These are phyloP conservation scores for Arachis hypogaea DNA, from an alignment of 306 rosid genomes.

Conservation along the genomic window DNA sequence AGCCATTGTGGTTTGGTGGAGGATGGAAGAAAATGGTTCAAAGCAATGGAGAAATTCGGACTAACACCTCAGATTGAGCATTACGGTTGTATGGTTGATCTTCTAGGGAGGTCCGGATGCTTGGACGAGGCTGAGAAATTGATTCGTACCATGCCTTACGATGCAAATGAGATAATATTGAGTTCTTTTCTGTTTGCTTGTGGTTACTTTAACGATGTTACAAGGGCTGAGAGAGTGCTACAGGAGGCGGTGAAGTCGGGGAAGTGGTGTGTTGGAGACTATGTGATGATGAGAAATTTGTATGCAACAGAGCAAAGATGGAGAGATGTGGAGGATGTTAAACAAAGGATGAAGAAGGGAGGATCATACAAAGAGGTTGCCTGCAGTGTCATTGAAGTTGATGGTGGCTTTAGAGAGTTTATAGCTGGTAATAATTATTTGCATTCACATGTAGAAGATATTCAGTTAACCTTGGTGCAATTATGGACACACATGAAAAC, in stretches of 20 bases:
- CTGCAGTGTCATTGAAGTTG: slow-evolving; percentile 63
- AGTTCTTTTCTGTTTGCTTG: slow-evolving; percentile 73
- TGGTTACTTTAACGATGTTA: slow-evolving; percentile 54
- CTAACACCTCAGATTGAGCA: slow-evolving; percentile 70
- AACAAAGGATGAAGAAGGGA: slow-evolving; percentile 55
- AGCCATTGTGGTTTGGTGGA: slow-evolving; percentile 70
- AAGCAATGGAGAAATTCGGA: slow-evolving; percentile 54
- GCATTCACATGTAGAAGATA: slow-evolving; percentile 39
- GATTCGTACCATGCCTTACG: slow-evolving; percentile 63
- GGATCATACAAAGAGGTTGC: slow-evolving; percentile 66
- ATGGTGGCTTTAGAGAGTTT: slow-evolving; percentile 60
- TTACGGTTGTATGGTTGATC: slow-evolving; percentile 77
- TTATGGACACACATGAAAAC: slow-evolving; percentile 63
- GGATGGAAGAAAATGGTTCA: slow-evolving; percentile 68
- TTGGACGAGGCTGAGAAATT: slow-evolving; percentile 72
- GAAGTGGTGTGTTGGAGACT: slow-evolving; percentile 54
- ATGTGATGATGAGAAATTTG: slow-evolving; percentile 66
- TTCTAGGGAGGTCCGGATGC: slow-evolving; percentile 72
- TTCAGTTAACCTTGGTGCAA: slow-evolving; percentile 51
- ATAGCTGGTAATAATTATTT: slow-evolving; percentile 50
- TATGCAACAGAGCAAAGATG: slow-evolving; percentile 62
- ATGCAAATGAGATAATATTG: slow-evolving; percentile 64
- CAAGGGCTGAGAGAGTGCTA: slow-evolving; percentile 64
- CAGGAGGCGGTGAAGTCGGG: slow-evolving; percentile 49
- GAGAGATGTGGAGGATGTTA: slow-evolving; percentile 61